These are phyloP conservation scores for Alisma plantagoaquatica DNA, from an alignment of 106 monocot species.

Conservation along the genomic window DNA sequence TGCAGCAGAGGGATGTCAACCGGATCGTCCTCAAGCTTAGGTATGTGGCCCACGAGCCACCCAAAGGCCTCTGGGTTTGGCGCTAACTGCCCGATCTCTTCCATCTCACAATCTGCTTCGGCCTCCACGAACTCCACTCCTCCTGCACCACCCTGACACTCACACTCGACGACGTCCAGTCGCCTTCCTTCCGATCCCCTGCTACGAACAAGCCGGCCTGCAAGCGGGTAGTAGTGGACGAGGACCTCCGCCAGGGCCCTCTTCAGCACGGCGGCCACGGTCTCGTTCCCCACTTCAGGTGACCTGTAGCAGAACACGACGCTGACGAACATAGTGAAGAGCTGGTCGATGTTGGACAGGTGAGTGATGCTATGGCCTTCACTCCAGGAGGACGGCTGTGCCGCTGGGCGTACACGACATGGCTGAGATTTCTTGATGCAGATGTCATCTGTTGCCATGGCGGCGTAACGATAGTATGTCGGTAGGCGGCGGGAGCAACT, in stretches of 20 bases:
- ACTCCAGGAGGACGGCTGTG: conserved; percentile 8
- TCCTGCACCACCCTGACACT: conserved; percentile 21
- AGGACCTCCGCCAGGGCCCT: conserved; percentile 33
- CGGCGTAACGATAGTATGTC: no score
- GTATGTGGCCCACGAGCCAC: conserved; percentile 26
- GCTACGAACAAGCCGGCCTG: conserved; percentile 26
- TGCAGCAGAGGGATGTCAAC: conserved; percentile 31
- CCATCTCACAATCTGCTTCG: conserved; percentile 24
- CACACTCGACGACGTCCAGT: conserved; percentile 23
- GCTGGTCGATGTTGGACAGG: conserved; percentile 45
- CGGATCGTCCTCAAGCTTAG: conserved; percentile 14
- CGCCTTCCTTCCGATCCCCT: conserved; percentile 32
- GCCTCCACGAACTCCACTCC: conserved; percentile 50
- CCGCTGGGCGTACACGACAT: conserved; percentile 7
- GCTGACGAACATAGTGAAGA: conserved; percentile 30
- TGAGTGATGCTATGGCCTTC: conserved; percentile 2
- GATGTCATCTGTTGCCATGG: no score
- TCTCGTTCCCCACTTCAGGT: conserved; percentile 6
- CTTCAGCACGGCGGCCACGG: conserved; percentile 9
- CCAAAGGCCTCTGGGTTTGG: conserved; percentile 22
- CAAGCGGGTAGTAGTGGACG: conserved; percentile 29
- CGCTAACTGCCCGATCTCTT: conserved; percentile 23
- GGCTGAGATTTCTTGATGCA: conserved; percentile 18
- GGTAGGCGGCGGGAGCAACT: no score
- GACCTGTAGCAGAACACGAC: conserved; percentile 28